These are phyloP conservation scores for Pseudozyma hubeiensis DNA, from an alignment of 1,284 basidiomycete genomes.

Conservation along the genomic window DNA sequence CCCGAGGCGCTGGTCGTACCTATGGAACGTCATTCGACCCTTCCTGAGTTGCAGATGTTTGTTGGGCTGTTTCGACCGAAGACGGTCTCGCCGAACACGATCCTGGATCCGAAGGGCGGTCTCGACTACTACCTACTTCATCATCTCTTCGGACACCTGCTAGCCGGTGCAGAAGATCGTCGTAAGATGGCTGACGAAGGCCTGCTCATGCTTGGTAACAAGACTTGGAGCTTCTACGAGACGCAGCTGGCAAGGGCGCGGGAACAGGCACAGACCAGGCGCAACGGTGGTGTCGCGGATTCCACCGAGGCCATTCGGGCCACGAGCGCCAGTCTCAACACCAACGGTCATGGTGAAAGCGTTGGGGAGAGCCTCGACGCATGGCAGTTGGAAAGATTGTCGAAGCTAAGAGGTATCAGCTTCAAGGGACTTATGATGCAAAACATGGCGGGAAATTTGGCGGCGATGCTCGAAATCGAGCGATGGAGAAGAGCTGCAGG, in stretches of 20 bases:
- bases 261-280: slow-evolving; percentile 20
- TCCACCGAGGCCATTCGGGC: slow-evolving; percentile 30
- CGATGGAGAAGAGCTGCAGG: slow-evolving; percentile 38
- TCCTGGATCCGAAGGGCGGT: slow-evolving; percentile 38
- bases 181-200: slow-evolving; percentile 32
- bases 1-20: slow-evolving; percentile 70
- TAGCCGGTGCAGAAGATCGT: slow-evolving; percentile 24
- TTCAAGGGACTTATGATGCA: slow-evolving; percentile 48
- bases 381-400: slow-evolving; percentile 21
- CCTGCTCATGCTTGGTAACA: slow-evolving; percentile 34
- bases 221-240: slow-evolving; percentile 46
- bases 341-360: slow-evolving; percentile 1
- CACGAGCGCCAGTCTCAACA: slow-evolving; percentile 6
- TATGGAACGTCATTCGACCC: slow-evolving; percentile 82
- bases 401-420: slow-evolving; percentile 30
- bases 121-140: slow-evolving; percentile 50
- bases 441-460: slow-evolving; percentile 47
- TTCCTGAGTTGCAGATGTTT: slow-evolving; percentile 83
- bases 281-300: slow-evolving; percentile 7
- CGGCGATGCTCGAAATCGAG: slow-evolving; percentile 47
- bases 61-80: slow-evolving; percentile 76
- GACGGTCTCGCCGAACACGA: slow-evolving; percentile 50
- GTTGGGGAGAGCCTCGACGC: slow-evolving; percentile 24
- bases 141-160: slow-evolving; percentile 41
- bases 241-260: slow-evolving; percentile 28